phyloP scores from a whole-genome alignment of 441 rosid genomes.

The Flueggea neowawraea region DNA sequence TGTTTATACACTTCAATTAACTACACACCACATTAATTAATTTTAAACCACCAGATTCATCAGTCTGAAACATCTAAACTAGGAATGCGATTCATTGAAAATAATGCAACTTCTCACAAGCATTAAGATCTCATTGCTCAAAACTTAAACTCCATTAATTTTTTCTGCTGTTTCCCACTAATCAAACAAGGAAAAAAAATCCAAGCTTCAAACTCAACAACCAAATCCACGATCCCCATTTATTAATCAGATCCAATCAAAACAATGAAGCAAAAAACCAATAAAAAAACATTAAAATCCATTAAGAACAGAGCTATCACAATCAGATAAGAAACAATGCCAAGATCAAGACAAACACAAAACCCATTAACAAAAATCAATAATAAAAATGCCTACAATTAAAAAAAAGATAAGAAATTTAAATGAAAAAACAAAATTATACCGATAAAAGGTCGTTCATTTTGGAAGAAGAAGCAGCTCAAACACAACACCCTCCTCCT shows the following conservation, averaged over 20 bases:
- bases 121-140: neutral
- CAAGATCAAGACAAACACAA: constrained; percentile 23
- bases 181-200: constrained; percentile 15
- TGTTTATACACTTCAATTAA: neutral
- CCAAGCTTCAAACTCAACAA: neutral
- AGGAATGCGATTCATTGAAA: neutral
- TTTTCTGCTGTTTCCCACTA: constrained; percentile 14
- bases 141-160: constrained; percentile 9
- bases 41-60: neutral
- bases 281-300: too few species aligned
- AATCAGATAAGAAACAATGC: constrained; percentile 6
- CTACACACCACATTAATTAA: neutral
- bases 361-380: neutral
- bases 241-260: constrained; percentile 10
- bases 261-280: neutral
- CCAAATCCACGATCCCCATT: neutral
- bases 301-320: constrained; percentile 9
- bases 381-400: constrained; percentile 5
- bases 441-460: constrained; percentile 95
- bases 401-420: neutral
- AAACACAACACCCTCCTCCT: constrained; percentile 3
- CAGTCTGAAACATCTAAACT: neutral
- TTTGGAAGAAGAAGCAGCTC: constrained; percentile 28
- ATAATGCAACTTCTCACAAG: neutral
- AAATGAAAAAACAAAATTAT: constrained; percentile 6